Evolutionary conservation across 108 stramenopile species (phyloP).

Genomic region (Nitzschia sp.): DNA sequence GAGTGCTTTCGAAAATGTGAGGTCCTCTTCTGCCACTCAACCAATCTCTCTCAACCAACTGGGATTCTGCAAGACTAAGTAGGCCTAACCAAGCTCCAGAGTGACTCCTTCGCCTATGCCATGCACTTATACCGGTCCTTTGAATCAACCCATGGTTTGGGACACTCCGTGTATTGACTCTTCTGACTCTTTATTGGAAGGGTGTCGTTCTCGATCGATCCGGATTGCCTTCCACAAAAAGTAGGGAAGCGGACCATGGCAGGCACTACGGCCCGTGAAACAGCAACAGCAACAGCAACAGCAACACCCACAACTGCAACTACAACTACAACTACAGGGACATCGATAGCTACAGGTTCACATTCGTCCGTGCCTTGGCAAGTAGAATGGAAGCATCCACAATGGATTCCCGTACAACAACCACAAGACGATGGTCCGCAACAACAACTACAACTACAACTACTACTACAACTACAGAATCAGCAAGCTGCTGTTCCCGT

Average conservation of each 20-base stretch:
- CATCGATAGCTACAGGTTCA: not conserved
- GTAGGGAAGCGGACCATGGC: not conserved
- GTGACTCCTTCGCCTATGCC: no score
- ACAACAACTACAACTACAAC: slow-evolving; percentile 1
- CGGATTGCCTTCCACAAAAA: not conserved
- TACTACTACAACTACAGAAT: not conserved
- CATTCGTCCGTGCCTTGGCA: slow-evolving; percentile 13
- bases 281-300: not conserved
- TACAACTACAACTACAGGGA: not conserved
- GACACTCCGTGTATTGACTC: no score
- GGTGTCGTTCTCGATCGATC: no score
- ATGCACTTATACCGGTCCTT: no score
- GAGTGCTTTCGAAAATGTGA: no score
- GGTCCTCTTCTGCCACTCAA: no score
- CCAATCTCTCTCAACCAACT: no score
- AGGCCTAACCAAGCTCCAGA: no score
- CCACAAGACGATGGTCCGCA: not conserved
- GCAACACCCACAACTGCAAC: not conserved
- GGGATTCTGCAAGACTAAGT: no score
- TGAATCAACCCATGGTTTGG: no score
- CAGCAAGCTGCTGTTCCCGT: not conserved
- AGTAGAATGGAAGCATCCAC: slow-evolving; percentile 23
- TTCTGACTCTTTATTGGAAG: no score
- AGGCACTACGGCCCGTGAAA: not conserved
- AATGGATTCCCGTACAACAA: slow-evolving; percentile 4